Evolutionary conservation across 1,139 yeast species (phyloP).

Genomic region (Saccharomyces hybrid): DNA sequence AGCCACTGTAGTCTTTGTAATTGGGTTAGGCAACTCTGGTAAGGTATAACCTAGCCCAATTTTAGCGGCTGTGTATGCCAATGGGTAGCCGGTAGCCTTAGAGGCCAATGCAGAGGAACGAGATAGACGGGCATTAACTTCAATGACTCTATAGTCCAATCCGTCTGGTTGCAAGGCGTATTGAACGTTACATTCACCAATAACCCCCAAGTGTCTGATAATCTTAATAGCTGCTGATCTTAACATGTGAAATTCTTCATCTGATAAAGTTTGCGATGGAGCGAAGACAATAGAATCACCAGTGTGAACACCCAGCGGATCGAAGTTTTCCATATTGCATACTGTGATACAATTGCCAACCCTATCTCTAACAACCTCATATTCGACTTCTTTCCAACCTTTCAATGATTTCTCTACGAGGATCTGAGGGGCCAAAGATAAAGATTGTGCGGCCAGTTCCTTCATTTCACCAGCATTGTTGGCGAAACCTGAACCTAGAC

Average conservation of each 20-base stretch:
- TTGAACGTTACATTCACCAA: constrained; percentile 98
- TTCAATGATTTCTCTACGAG: constrained; percentile 92
- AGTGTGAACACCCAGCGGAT: constrained; percentile 95
- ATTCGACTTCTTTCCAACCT: constrained; percentile 99
- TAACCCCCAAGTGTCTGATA: constrained; percentile 95
- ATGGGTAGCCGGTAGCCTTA: constrained; percentile 96
- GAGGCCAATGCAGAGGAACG: constrained; percentile 97
- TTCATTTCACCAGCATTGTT: constrained; percentile 70
- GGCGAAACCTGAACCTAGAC: constrained; percentile 97
- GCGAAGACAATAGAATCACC: constrained; percentile 99
- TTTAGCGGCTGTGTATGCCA: constrained; percentile 97
- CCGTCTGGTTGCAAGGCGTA: constrained; percentile 95
- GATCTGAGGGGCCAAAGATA: constrained; percentile 88
- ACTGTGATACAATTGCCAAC: constrained; percentile 96
- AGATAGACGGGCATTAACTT: constrained; percentile 94
- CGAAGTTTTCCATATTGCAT: constrained; percentile 98
- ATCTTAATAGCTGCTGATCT: constrained; percentile 95
- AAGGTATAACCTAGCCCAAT: constrained; percentile 89
- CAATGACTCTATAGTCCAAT: constrained; percentile 90
- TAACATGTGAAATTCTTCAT: constrained; percentile 95
- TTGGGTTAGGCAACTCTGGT: constrained; percentile 93
- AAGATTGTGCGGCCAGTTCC: constrained; percentile 80
- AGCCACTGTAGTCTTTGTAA: constrained; percentile 91
- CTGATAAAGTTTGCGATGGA: constrained; percentile 94
- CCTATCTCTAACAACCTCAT: constrained; percentile 96